Evolutionary conservation across 2,329 filamentous ascomycete genomes (phyloP), one percentile per base, ranked within the genome.

Genomic region (Chaetomium olivaceum): DNA sequence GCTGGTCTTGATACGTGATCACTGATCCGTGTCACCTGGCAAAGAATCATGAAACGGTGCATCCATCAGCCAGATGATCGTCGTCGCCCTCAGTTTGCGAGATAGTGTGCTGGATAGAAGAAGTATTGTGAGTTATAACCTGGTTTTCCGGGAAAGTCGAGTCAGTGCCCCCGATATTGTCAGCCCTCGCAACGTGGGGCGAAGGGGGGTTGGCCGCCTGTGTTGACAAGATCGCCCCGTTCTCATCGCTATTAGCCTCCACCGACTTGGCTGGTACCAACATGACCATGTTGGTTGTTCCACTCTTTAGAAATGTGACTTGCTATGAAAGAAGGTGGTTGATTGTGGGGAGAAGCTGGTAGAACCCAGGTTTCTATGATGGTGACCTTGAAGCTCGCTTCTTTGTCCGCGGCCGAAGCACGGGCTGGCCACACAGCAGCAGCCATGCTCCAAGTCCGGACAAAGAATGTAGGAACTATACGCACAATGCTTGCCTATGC

Each of bases 41-140:
- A 12, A 4, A 8, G 8, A 8, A 8, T 63, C 21, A 64, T 8
- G 33, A 36, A 14, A 64, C 50, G 19, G 9, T 31, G 50, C 62
- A 64, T 4, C 57, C 62, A 36, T 64, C 50, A 12, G 7, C 57
- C n/a, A 64, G 39, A 27, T 60, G 39, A 36, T 64, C 62, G 2
- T 64, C 57, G 33, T 64, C 62, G 3, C 48, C 48, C 14, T 60
- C 29, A 4, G 36, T 2, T 29, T 16, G 1, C 3, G 62, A 55
- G 7, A 31, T 4, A 6, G 36, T 21, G 27, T 25, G n/a, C 16
- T 21, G 27, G 16, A 60, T 39, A 16, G 56, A 39, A 36, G 50
- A 51, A 3, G 2, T 5, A 14, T 27, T 9, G 16, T 48, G n/a
- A 2, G 29, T n/a, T 4, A 14, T 19, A 11, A 3, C 8, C 8